Evolutionary conservation across 441 rosid species (phyloP), one percentile per base, ranked within the genome.

Genomic region (Kokia cookei): DNA sequence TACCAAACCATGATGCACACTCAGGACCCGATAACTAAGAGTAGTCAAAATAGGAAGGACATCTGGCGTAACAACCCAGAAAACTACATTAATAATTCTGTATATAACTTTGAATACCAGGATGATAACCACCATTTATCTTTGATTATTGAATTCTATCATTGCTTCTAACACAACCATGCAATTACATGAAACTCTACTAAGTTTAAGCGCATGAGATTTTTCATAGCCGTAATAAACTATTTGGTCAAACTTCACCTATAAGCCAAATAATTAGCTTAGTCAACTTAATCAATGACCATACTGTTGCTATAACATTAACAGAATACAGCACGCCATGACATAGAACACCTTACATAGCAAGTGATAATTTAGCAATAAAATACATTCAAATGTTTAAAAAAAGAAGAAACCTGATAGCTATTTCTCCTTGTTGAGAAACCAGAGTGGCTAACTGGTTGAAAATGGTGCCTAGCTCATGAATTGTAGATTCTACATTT

Each of bases 351-450:
- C 67, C 67, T 63, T 40, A 40, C 11, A 40, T 12, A 11, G 53
- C 69, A 42, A 43, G 53, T 65, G 32, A 43, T 22, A 42, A 5
- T 42, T 11, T 7, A 65, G 17, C 35, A 65, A 43, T 7, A 19
- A 22, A 22, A 65, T 35, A 62, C 9, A 3, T 63, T 5, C 37
- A 32, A 5, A 32, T 32, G 37, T 5, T 32, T 5, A 59, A 27
- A 27, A 27, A 59, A 59, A 15, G 11, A n/a, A 37, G 9, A 37
- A 22, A 65, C 69, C 69, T 65, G 69, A 65, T 65, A 11, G 69
- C 69, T 43, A 65, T 43, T 32, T 65, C 69, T 43, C 69, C 69
- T 65, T 65, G 69, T 29, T 65, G 69, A 65, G 69, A 65, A 43
- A 65, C 69, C 54, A 65, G 53, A 22, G 69, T 65, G 2, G 69